Evolutionary conservation across 2,329 filamentous ascomycete genomes (phyloP), one percentile per base, ranked within the genome.

Genomic region (Colletotrichum costaricense): DNA sequence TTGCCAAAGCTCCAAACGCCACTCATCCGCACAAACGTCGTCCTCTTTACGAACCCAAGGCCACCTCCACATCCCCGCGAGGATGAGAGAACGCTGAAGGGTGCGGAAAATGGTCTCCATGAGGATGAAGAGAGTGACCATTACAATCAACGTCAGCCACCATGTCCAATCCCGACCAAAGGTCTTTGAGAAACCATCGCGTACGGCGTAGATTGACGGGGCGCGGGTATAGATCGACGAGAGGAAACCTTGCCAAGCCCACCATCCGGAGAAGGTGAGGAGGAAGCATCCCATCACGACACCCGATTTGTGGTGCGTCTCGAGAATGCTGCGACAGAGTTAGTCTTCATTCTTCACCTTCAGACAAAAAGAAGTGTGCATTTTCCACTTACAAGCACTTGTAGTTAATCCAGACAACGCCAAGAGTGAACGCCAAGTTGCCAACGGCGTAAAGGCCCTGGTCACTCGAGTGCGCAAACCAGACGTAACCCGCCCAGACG

Each of bases 381-480:
- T n/a, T 58, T 14, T 30, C 8, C 55, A 87, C 89, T 84, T 83
- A 92, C 87, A 96, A 92, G 64, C 96, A 87, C 83, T 97, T 97
- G 81, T 89, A 86, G 77, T 92, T 93, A 81, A 95, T 94, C 82
- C 94, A 87, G 33, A 93, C 83, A 12, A 97, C 88, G 59, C 90
- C 91, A 4, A 93, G 87, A 2, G 92, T 91, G 81, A 93, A 97
- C 0, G 90, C 90, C 33, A 97, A 84, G 7, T 91, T 88, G 2
- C 95, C 94, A 57, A 97, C 84, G 0, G 94, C 91, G 81, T 93
- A 97, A 22, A 96, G 84, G 4, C 90, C 90, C 64, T 93, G 88
- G 77, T 95, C 94, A 2, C 87, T 84, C 2, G 90, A 89, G 69
- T 74, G 85, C 38, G 77, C 89, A 81, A 81, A 88, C 82, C 84